These are phyloP conservation scores for Cymodocea nodosa DNA, from an alignment of 116 monocot species.

Conservation along the genomic window DNA sequence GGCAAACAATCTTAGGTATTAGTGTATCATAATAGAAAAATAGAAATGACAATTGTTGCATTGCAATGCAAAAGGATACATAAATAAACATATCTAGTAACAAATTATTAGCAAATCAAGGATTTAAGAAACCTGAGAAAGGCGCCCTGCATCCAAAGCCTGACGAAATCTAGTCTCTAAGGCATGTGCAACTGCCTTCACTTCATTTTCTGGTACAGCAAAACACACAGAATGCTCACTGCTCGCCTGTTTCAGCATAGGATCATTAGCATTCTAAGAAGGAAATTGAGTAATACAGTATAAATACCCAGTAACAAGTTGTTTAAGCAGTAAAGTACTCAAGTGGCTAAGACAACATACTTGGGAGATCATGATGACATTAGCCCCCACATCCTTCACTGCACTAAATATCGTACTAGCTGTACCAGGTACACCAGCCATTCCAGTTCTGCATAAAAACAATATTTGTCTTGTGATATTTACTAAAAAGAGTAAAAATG, in stretches of 20 bases:
- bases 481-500: background rate
- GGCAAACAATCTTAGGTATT: too few species aligned
- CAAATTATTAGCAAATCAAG: background rate
- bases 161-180: constrained; percentile 56
- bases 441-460: constrained; percentile 60
- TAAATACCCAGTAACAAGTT: background rate
- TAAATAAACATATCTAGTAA: background rate
- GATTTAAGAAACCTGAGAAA: constrained; percentile 55
- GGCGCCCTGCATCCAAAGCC: constrained; percentile 86
- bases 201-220: constrained; percentile 93
- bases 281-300: background rate
- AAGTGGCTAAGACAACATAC: constrained; percentile 19
- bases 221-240: constrained; percentile 98
- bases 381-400: constrained; percentile 96
- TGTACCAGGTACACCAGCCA: constrained; percentile 99
- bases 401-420: constrained; percentile 88
- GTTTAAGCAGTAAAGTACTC: background rate
- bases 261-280: background rate
- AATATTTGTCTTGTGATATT: background rate
- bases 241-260: constrained; percentile 48
- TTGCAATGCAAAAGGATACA: background rate
- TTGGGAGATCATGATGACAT: constrained; percentile 99
- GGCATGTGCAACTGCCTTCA: constrained; percentile 51
- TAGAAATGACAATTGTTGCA: too few species aligned
- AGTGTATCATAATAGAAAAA: too few species aligned